A percentile compares a stretch with the other conserved stretches of the same genome.
These are phyloP conservation scores for Elsinoe ampelina DNA, from an alignment of 2,329 filamentous ascomycete species.

Conservation along the genomic window DNA sequence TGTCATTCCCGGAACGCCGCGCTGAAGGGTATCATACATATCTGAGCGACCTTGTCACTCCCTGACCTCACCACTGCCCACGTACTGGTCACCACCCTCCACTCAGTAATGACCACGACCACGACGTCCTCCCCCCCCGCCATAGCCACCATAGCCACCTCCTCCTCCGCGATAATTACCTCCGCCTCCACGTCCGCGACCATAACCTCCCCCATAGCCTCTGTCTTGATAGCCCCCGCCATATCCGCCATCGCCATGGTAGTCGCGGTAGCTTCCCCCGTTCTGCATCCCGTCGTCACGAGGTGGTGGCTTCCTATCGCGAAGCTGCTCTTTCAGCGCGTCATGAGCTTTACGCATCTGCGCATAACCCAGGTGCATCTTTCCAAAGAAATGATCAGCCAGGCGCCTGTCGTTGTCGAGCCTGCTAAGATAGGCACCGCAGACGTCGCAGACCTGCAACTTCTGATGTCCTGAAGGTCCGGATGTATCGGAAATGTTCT, in stretches of 20 bases:
- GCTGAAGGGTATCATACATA: slow-evolving; percentile 9
- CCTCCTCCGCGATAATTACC: slow-evolving; percentile 28
- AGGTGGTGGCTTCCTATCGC: slow-evolving; percentile 55
- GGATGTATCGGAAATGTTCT: slow-evolving; percentile 80
- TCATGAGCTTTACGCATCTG: slow-evolving; percentile 96
- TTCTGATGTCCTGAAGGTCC: slow-evolving; percentile 95
- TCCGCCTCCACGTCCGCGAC: slow-evolving; percentile 33
- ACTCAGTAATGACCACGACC: background rate
- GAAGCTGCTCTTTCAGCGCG: slow-evolving; percentile 75
- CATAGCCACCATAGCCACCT: slow-evolving; percentile 31
- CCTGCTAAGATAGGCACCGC: slow-evolving; percentile 83
- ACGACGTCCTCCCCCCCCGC: slow-evolving; percentile 17
- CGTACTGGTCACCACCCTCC: background rate
- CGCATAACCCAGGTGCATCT: slow-evolving; percentile 97
- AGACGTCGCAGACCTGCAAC: slow-evolving; percentile 96
- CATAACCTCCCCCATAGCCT: slow-evolving; percentile 37
- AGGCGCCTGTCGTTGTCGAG: slow-evolving; percentile 89
- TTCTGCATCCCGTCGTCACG: slow-evolving; percentile 37
- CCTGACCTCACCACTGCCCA: background rate
- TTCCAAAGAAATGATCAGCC: slow-evolving; percentile 97
- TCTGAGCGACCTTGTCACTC: background rate
- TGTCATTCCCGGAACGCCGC: slow-evolving; percentile 7
- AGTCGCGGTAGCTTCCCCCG: slow-evolving; percentile 31
- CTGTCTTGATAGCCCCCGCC: slow-evolving; percentile 36
- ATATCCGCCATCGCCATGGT: slow-evolving; percentile 34